Base-by-base conservation (phyloP, 225 moss, liverwort and hornwort species). In the Climacium dendroides region DNA sequence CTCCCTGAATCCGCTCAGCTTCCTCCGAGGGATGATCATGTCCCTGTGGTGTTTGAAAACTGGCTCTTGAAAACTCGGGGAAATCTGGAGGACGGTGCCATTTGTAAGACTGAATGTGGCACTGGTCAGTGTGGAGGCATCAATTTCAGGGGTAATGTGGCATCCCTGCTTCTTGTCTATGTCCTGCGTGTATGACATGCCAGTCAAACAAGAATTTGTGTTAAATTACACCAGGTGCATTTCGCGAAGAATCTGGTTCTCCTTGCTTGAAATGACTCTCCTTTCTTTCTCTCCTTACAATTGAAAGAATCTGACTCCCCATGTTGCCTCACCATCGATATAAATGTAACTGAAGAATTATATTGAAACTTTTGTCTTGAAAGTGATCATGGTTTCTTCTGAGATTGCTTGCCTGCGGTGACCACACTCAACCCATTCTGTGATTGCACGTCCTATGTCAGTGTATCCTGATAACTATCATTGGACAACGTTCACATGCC, bases 1-100 rank as follows among this genome's bases (percentile, higher is more conserved):
- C 74, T 94, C 94, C 52, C 92, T 64, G 78, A 94, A 94, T 28
- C 90, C 90, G 10, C 90, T 79, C 22, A 94, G 86, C 70, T 89
- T 85, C 37, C 94, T 78, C 24, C 91, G 78, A 77, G 76, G 30
- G 24, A 82, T 63, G 47, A 57, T 34, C 80, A 47, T 85, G 65
- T 89, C 87, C 43, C 10, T 67, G 87, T 73, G 92, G 77, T 73
- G 89, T 83, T 83, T 85, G 85, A 84, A 89, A 73, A 82, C 14
- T 13, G 90, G 82, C 70, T 59, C 83, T 32, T 24, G 53, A 16
- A 52, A 28, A 50, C 34, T 29, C 35, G 94, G 94, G 15, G 83
- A 87, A 15, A 92, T 81, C 74, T 87, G 74, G 39, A 94, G 72
- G 7, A 71, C 29, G 25, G 91, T 91, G 57, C 94, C 92, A 66